Evolutionary conservation across 2,329 filamentous ascomycete species (phyloP).

Genomic region (Hortaea sp.): DNA sequence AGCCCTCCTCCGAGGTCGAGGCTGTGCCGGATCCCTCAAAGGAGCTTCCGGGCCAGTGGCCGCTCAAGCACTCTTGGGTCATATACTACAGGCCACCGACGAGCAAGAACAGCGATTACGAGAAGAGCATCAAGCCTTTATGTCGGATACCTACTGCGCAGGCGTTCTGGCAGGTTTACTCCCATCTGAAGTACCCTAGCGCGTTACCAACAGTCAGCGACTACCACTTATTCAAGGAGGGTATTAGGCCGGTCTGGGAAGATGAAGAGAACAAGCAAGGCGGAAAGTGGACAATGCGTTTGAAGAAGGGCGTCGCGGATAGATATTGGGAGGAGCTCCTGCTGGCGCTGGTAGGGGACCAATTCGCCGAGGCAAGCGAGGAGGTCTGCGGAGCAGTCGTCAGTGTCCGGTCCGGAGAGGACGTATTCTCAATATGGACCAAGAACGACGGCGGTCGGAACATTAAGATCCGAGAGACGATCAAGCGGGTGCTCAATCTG

Average conservation of each 20-base stretch:
- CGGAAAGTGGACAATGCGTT: constrained; percentile 91
- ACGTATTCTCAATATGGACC: constrained; percentile 96
- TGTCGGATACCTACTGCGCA: constrained; percentile 73
- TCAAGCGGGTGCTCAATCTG: constrained; percentile 81
- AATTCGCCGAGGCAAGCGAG: constrained; percentile 84
- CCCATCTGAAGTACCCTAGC: constrained; percentile 82
- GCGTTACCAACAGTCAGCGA: constrained; percentile 83
- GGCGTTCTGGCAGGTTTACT: constrained; percentile 84
- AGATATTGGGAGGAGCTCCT: constrained; percentile 94
- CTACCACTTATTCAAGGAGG: constrained; percentile 96
- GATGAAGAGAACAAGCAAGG: constrained; percentile 94
- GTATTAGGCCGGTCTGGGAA: constrained; percentile 95
- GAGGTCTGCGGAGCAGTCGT: constrained; percentile 93
- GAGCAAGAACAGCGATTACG: constrained; percentile 95
- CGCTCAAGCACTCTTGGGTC: constrained; percentile 79
- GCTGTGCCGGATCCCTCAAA: constrained; percentile 8
- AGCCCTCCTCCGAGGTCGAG: constrained; percentile 7
- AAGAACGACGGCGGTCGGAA: constrained; percentile 86
- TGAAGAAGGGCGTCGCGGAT: constrained; percentile 96
- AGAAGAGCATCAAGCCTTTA: constrained; percentile 86
- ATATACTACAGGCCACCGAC: constrained; percentile 97
- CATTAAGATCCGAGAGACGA: constrained; percentile 94
- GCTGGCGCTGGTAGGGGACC: constrained; percentile 82
- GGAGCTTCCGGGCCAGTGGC: constrained; percentile 33
- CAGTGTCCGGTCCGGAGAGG: constrained; percentile 88